phyloP scores from a whole-genome alignment of 148 eudicot genomes.

The Arbutus unedo region DNA sequence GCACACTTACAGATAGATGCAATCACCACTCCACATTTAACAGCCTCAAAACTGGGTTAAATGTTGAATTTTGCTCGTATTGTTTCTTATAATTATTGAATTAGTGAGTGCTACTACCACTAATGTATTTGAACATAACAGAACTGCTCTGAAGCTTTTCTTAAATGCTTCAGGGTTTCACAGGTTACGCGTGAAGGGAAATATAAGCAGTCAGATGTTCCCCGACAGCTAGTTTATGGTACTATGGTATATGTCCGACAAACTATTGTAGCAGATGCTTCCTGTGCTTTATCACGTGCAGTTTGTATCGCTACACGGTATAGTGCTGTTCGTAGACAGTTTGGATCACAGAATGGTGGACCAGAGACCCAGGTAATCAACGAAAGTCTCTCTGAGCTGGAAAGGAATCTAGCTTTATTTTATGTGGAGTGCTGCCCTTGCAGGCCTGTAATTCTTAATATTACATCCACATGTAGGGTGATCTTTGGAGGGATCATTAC shows the following conservation, averaged over 20 bases:
- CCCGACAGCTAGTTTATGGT: conserved; percentile 88
- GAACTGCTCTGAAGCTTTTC: conserved; percentile 18
- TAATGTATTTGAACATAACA: neutral
- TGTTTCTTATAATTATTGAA: neutral
- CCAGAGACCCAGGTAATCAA: conserved; percentile 82
- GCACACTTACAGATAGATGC: neutral
- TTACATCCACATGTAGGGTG: neutral
- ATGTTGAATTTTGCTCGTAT: neutral
- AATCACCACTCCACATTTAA: neutral
- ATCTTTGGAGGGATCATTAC: neutral
- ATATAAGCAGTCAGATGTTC: conserved; percentile 65
- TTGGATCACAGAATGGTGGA: conserved; percentile 84
- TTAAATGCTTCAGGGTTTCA: conserved; percentile 53
- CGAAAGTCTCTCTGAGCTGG: neutral
- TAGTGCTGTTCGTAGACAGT: conserved; percentile 92
- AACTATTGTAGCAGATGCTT: conserved; percentile 82
- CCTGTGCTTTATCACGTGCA: conserved; percentile 77
- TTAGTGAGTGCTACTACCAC: neutral
- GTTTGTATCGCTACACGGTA: conserved; percentile 96
- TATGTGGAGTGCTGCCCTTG: neutral
- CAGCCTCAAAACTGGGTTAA: neutral
- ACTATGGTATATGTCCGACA: conserved; percentile 94
- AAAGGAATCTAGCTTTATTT: neutral
- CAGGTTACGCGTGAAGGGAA: conserved; percentile 94
- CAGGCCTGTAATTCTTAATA: conserved; percentile 2